Evolutionary conservation across 441 rosid genomes (phyloP).

Genomic region (Kokia cookei): DNA sequence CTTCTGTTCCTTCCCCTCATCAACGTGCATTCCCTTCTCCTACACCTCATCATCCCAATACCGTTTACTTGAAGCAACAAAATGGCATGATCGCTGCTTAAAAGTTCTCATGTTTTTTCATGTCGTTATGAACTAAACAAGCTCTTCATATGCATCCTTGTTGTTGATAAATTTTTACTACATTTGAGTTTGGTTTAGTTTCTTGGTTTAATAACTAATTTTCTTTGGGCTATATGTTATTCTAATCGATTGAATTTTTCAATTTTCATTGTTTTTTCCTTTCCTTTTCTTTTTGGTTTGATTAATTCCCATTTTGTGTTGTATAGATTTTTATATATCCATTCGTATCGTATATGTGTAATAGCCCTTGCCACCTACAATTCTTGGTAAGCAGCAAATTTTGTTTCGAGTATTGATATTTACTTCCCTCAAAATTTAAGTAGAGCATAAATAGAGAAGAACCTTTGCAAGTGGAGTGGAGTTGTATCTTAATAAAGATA

Average conservation of each 20-base stretch:
- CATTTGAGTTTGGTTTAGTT: neutral
- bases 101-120: neutral
- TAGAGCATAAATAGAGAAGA: neutral
- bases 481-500: neutral
- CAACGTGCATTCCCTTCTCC: slow-evolving; percentile 7
- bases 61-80: slow-evolving; percentile 11
- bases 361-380: too few relatives aligned
- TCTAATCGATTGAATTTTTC: neutral
- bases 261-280: neutral
- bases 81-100: slow-evolving; percentile 5
- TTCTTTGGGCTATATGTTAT: neutral
- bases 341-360: too few relatives aligned
- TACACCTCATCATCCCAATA: slow-evolving; percentile 3
- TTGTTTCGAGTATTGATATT: neutral
- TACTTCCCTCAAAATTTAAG: neutral
- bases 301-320: neutral
- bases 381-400: neutral
- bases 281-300: neutral
- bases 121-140: neutral
- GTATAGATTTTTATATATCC: neutral
- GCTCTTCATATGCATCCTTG: neutral
- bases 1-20: neutral
- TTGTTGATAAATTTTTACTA: neutral
- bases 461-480: neutral
- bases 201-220: neutral